Evolutionary conservation across 768 basidiomycete species (phyloP).

Genomic region (Kwoniella dendrophila): DNA sequence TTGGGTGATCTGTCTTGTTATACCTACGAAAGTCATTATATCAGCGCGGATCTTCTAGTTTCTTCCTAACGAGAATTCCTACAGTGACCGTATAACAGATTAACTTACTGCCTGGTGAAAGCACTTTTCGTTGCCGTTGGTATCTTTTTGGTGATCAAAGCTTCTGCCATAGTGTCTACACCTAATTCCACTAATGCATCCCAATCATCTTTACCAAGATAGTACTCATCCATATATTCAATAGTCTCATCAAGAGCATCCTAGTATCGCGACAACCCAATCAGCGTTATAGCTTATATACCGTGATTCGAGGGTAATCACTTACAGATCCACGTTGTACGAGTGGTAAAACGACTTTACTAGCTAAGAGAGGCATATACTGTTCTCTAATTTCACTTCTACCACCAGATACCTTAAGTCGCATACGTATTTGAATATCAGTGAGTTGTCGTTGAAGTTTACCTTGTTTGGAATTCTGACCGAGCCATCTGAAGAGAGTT

Average conservation of each 20-base stretch:
- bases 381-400: constrained; percentile 85
- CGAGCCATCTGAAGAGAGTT: constrained; percentile 74
- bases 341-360: constrained; percentile 76
- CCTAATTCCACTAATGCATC: constrained; percentile 93
- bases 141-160: constrained; percentile 78
- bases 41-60: not conserved
- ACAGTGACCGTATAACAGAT: not conserved
- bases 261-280: constrained; percentile 56
- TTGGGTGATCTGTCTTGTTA: constrained; percentile 84
- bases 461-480: constrained; percentile 90
- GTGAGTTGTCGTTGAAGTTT: constrained; percentile 78
- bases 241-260: constrained; percentile 80
- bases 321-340: constrained; percentile 73
- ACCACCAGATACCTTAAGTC: constrained; percentile 87
- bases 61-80: too few relatives aligned
- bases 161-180: constrained; percentile 75
- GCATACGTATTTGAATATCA: constrained; percentile 94
- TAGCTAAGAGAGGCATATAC: constrained; percentile 86
- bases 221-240: constrained; percentile 89
- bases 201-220: constrained; percentile 91
- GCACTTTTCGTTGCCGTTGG: constrained; percentile 75
- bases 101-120: constrained; percentile 77
- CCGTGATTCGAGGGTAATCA: constrained; percentile 39
- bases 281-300: not conserved
- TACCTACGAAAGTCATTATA: constrained; percentile 63